These are phyloP conservation scores for Schizosaccharomyces octosporus DNA, from an alignment of 805 yeast species.

Conservation along the genomic window DNA sequence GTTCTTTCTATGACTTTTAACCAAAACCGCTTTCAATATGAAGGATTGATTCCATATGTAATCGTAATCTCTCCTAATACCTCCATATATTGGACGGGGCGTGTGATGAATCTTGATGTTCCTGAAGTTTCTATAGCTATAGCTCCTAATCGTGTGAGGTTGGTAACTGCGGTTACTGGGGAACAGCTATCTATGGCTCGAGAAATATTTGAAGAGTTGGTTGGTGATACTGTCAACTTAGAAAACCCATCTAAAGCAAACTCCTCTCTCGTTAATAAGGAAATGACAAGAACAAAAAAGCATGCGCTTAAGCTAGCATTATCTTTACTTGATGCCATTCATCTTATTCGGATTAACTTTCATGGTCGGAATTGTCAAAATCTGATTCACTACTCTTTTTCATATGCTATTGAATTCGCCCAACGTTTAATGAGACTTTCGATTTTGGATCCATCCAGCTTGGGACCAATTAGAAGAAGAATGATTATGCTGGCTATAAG, in stretches of 20 bases:
- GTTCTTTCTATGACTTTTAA: conserved; percentile 4
- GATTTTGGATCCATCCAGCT: conserved; percentile 32
- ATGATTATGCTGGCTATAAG: conserved; percentile 56
- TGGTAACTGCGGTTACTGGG: conserved; percentile 49
- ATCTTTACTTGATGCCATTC: conserved; percentile 36
- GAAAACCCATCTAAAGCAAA: conserved; percentile 22
- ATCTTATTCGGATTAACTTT: conserved; percentile 25
- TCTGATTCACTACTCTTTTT: conserved; percentile 44
- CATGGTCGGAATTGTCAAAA: conserved; percentile 46
- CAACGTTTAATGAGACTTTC: conserved; percentile 35
- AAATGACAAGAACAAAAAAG: conserved; percentile 39
- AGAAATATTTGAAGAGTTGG: conserved; percentile 32
- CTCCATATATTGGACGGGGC: conserved; percentile 81
- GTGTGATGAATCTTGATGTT: conserved; percentile 27
- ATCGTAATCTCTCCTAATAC: conserved; percentile 38
- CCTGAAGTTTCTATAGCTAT: conserved; percentile 21
- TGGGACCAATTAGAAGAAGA: conserved; percentile 43
- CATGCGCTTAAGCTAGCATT: conserved; percentile 43
- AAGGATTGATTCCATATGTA: conserved; percentile 5
- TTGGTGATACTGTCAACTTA: conserved; percentile 19
- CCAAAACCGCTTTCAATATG: conserved; percentile 4
- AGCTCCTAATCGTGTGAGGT: conserved; percentile 37
- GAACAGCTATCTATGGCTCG: conserved; percentile 29
- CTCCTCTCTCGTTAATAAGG: conserved; percentile 44
- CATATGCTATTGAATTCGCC: conserved; percentile 62